Conservation (phyloP, 225 moss, liverwort and hornwort species). For the Bryoerythrophyllum caledonicum region DNA sequence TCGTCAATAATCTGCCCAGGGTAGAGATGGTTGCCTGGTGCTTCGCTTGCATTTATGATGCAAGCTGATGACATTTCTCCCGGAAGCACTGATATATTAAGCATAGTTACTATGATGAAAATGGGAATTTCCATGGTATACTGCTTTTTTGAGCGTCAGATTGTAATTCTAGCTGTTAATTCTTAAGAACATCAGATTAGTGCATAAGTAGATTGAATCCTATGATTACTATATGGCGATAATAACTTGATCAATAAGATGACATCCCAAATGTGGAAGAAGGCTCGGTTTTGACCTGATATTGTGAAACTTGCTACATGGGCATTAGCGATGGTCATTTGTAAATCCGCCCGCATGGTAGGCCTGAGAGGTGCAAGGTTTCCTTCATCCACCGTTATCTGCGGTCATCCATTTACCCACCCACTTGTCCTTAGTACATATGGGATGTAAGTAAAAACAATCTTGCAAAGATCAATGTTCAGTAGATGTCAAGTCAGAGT, state of each 20-base stretch:
- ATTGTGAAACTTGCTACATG: conserved; percentile 19
- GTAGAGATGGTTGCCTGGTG: conserved; percentile 17
- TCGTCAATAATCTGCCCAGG: conserved; percentile 42
- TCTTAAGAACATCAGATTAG: not conserved
- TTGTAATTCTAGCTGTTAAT: not conserved
- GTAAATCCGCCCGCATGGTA: conserved; percentile 27
- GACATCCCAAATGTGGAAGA: conserved; percentile 1
- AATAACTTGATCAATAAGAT: not conserved
- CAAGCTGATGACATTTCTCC: conserved; percentile 26
- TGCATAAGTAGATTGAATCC: not conserved
- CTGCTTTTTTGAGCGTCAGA: not conserved
- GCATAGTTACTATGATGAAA: not conserved
- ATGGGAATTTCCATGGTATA: not conserved
- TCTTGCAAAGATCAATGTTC: not conserved
- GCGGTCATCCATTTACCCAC: not conserved
- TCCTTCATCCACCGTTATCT: conserved; percentile 25
- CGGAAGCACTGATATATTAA: conserved; percentile 30
- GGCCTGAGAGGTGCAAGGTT: conserved; percentile 29
- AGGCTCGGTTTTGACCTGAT: conserved; percentile 25
- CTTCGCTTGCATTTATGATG: conserved; percentile 26
- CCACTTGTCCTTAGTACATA: not conserved
- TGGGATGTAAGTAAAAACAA: not conserved
- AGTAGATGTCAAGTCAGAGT: not conserved
- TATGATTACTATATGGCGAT: not conserved
- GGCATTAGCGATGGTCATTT: conserved; percentile 12